Evolutionary conservation across 2,329 filamentous ascomycete species (phyloP), one percentile per base, ranked within the genome.

Genomic region (Pseudogymnoascus sp.): DNA sequence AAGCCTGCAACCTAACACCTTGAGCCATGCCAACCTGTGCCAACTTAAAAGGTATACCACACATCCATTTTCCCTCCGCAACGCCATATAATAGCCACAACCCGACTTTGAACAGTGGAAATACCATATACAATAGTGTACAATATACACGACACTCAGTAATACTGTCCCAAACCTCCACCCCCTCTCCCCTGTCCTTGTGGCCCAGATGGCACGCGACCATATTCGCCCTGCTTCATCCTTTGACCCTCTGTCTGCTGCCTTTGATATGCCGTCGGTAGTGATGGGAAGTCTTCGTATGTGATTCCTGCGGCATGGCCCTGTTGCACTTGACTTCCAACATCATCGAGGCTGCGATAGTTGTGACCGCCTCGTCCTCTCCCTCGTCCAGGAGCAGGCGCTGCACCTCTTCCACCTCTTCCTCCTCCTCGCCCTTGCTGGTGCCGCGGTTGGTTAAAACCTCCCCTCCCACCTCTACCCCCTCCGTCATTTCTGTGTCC

Each of bases 261-360:
- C 5, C 68, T 72, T 57, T 73, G 72, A 64, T 73, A 71, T 16
- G 71, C 69, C 31, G 73, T 73, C 23, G 74, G 73, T 10, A 74
- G 62, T 1, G 72, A 72, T 2, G 73, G 73, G 62, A 74, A 74
- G 60, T 75, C 73, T 60, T 75, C 73, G 62, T 75, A 74, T 1
- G 72, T 67, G 13, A 74, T 71, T 7, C 69, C 70, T 13, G 69
- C 69, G 37, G 72, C 71, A 65, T 73, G 74, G 6, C 63, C 63
- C 41, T 71, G 68, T 2, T 68, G 65, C 3, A 62, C 60, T 39
- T 74, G 73, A 66, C 75, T 72, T 8, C 75, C 74, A 28, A 86
- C 79, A 69, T 91, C 88, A 72, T 90, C 88, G 1, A 90, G 79
- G 1, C 87, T 90, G 64, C 83, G 81, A 73, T 91, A 90, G 51